Evolutionary conservation across 768 basidiomycete species (phyloP), one percentile per base, ranked within the genome.

Genomic region (Russula vinacea): DNA sequence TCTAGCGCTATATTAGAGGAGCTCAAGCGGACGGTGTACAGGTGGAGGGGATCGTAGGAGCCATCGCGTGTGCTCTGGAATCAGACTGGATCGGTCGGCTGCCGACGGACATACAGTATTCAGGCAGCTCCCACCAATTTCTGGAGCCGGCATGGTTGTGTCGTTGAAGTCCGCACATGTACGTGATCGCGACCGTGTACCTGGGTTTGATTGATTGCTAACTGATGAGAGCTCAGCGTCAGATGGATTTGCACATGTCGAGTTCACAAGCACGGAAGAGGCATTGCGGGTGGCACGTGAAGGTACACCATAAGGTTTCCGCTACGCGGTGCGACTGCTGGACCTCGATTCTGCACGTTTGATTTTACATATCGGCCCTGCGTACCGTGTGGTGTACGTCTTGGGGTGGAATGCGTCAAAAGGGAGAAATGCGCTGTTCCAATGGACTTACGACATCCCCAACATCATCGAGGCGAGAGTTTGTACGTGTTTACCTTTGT

Each of bases 121-220:
- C 35, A 16, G 1, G 19, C 3, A 7, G 33, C 53, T 33, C 62
- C 64, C 32, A 16, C 24, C 19, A 49, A 52, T 11, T 67, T 64
- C 16, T 64, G 62, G 62, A 65, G 57, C 58, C 56, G 66, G 16
- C 62, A 64, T 6, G 66, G 62, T 8, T 58, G 57, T 11, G 57
- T 67, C 19, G 66, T 65, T 19, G 66, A 60, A 33, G 62, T 67
- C 39, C 66, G 66, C 26, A 3, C 26, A 35, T 26, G 66, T 67
- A 42, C 62, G 66, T 67, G 29, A 17, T 24, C 32, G 4, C 10
- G 3, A 5, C n/a, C 6, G 33, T 17, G 9, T 14, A 19, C 9
- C 16, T 29, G 29, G 29, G 17, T 3, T 33, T n/a, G n/a, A n/a
- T 47, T 39, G 22, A 11, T 35, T 35, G 13, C 13, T 37, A 0